Evolutionary conservation across 768 basidiomycete species (phyloP), one percentile per base, ranked within the genome.

Genomic region (Lentinula raphanica): DNA sequence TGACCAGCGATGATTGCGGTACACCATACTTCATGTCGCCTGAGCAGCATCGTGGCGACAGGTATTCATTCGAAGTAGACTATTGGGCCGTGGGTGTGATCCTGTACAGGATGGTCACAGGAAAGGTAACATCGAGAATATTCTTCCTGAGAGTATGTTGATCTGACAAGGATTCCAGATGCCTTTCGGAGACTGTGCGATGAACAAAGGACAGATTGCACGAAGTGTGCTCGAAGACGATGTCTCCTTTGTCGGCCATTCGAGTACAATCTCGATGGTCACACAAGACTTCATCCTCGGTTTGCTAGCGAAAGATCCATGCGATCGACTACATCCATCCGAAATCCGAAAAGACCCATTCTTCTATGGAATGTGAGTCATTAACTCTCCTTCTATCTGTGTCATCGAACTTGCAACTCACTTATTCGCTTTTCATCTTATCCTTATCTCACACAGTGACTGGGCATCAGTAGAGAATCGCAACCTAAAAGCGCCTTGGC

Each of bases 11-110:
- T 21, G 58, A 60, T 27, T 62, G 60, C 23, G 66, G 66, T 7
- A 67, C 66, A 13, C 61, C 58, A 7, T 48, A 62, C 19, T 66
- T 50, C 36, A 62, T 65, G 65, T 60, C 64, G 21, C 65, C 66
- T 9, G 60, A 63, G 25, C 62, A 64, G 35, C 56, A 60, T 28
- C 31, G 23, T 11, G 65, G 66, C 5, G 28, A 40, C 13, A 36
- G 46, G 19, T 67, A 67, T 29, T 62, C 62, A 7, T 66, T 56
- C 32, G 60, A 62, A 19, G 63, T 58, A 1, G 90, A 92, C 61
- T 76, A 90, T 44, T 92, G 90, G 90, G 86, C 87, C 0, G 63
- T 90, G 13, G 90, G 90, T 0, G 79, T 88, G 49, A 76, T 88
- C 39, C 77, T 92, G 5, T 85, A 87, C 65, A 80, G 82, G 21